These are phyloP conservation scores for Cryptococcus jaspeensis DNA, from an alignment of 1,284 basidiomycete species.

Conservation along the genomic window DNA sequence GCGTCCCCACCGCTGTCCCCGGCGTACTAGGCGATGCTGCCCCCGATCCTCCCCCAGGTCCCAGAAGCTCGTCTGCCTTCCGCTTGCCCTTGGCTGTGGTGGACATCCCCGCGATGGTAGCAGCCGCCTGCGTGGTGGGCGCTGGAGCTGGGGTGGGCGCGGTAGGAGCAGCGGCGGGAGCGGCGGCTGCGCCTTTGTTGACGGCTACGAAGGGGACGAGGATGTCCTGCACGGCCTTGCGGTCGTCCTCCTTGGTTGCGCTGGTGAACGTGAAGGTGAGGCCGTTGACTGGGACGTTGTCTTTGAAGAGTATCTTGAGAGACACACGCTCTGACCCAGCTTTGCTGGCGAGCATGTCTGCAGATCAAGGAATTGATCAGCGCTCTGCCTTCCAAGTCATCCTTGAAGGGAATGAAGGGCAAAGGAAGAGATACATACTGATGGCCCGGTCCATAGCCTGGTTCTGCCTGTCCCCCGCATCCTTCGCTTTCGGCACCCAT, in stretches of 20 bases:
- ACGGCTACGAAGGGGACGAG: conserved; percentile 47
- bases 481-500: conserved; percentile 40
- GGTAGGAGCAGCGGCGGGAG: conserved; percentile 5
- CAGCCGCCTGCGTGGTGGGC: conserved; percentile 14
- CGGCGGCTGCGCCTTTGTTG: conserved; percentile 26
- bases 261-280: conserved; percentile 48
- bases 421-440: conserved; percentile 26
- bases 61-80: conserved; percentile 44
- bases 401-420: neutral
- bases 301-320: conserved; percentile 47
- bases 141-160: conserved; percentile 9
- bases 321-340: conserved; percentile 38
- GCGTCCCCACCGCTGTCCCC: conserved; percentile 2
- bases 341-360: conserved; percentile 50
- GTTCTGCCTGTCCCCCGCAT: conserved; percentile 43
- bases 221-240: conserved; percentile 45
- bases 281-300: conserved; percentile 46
- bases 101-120: conserved; percentile 14
- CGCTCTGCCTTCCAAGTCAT: neutral
- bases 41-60: neutral
- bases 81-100: conserved; percentile 25
- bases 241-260: conserved; percentile 26
- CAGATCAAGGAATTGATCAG: neutral
- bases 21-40: conserved; percentile 8
- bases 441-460: conserved; percentile 45